A percentile compares a stretch with the other conserved stretches of the same genome.
These are phyloP conservation scores for Guadua angustifolia DNA, from an alignment of 176 grass and related monocot species.

Conservation along the genomic window DNA sequence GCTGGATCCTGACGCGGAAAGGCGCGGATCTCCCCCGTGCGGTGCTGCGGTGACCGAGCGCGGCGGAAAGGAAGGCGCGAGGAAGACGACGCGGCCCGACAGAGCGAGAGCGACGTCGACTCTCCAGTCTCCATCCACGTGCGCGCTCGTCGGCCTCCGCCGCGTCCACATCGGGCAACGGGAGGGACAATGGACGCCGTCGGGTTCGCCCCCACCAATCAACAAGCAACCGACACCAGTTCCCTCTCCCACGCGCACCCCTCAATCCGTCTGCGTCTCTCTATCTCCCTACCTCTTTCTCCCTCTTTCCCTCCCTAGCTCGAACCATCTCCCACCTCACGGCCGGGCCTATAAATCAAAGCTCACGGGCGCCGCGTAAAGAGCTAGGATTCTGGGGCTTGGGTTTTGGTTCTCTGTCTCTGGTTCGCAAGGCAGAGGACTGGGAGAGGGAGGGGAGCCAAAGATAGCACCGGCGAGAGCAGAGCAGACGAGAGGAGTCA, in stretches of 20 bases:
- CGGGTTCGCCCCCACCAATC: background rate
- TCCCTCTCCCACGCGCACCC: background rate
- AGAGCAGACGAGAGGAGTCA: background rate
- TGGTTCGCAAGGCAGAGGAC: background rate
- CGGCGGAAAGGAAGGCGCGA: background rate
- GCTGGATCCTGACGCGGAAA: background rate
- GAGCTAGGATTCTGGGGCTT: background rate
- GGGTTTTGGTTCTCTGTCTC: background rate
- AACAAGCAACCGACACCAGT: background rate
- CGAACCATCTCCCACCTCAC: background rate
- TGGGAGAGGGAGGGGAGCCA: background rate
- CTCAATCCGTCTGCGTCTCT: background rate
- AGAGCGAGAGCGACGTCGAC: background rate
- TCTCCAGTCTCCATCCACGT: constrained; percentile 25
- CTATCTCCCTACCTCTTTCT: background rate
- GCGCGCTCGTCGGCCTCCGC: background rate
- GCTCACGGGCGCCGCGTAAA: background rate
- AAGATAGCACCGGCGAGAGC: background rate
- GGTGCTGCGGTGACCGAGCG: background rate
- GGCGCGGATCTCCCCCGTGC: background rate
- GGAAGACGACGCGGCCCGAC: background rate
- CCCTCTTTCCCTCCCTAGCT: background rate
- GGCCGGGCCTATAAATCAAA: constrained; percentile 25
- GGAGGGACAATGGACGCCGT: constrained; percentile 2
- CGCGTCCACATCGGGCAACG: constrained; percentile 32